Evolutionary conservation across 2,329 filamentous ascomycete species (phyloP).

Genomic region (Celoporthe dispersa): DNA sequence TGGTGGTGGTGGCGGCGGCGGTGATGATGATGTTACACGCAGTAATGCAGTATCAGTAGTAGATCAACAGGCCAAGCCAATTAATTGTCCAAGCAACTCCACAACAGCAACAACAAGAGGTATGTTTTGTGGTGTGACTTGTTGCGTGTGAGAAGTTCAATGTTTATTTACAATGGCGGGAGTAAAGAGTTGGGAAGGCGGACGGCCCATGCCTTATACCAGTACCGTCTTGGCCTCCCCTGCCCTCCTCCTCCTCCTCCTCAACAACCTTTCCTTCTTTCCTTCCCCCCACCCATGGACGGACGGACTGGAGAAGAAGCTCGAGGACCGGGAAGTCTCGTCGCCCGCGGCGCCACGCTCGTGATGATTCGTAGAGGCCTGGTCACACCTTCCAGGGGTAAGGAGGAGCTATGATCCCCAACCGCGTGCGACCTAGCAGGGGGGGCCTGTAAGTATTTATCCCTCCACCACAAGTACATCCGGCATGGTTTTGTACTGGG

Average conservation of each 20-base stretch:
- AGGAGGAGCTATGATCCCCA: neutral
- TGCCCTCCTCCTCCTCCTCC: neutral
- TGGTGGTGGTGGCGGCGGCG: neutral
- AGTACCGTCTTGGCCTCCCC: neutral
- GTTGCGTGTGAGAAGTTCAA: neutral
- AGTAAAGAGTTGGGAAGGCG: neutral
- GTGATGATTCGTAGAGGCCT: slow-evolving; percentile 1
- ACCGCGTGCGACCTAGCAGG: neutral
- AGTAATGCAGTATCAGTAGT: neutral
- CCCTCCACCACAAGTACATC: no score
- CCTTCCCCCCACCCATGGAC: neutral
- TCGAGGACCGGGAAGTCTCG: neutral
- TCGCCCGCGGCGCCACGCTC: neutral
- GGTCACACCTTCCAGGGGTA: slow-evolving; percentile 9
- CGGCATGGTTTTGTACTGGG: no score
- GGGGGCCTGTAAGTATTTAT: no score
- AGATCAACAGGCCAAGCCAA: neutral
- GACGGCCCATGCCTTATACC: neutral
- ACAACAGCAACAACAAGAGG: neutral
- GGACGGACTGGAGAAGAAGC: neutral
- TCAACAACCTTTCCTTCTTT: neutral
- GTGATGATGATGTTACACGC: neutral
- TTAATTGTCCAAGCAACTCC: neutral
- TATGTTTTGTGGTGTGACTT: neutral
- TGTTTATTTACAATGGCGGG: neutral